phyloP scores from a whole-genome alignment of 78 protist genomes.

The Dictyostelium intermedium region DNA sequence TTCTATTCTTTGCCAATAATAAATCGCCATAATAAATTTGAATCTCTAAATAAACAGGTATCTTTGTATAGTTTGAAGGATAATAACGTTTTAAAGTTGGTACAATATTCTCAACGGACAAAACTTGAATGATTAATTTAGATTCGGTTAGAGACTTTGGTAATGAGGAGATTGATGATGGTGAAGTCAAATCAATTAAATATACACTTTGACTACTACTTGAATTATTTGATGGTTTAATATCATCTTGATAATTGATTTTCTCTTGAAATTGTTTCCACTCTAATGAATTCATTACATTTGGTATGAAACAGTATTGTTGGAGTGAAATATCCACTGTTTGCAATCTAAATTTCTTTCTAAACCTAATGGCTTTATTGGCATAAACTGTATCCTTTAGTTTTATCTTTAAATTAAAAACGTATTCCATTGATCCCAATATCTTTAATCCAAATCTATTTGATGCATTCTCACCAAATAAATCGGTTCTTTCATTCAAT shows the following conservation, averaged over 20 bases:
- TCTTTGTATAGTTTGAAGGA: background rate
- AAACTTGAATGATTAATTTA: background rate
- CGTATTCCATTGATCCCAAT: conserved; percentile 31
- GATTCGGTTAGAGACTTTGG: background rate
- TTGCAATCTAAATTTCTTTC: conserved; percentile 16
- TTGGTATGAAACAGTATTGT: background rate
- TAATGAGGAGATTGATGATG: background rate
- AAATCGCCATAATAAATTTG: conserved; percentile 35
- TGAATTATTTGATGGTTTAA: background rate
- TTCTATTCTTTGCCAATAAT: conserved; percentile 6
- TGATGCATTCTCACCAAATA: conserved; percentile 20
- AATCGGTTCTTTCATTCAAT: conserved; percentile 35
- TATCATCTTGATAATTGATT: background rate
- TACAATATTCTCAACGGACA: background rate
- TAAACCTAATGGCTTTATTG: conserved; percentile 12
- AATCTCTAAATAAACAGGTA: conserved; percentile 37
- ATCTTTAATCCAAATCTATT: conserved; percentile 15
- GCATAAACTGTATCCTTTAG: conserved; percentile 10
- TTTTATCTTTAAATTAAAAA: conserved; percentile 17
- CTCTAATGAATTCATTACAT: conserved; percentile 21
- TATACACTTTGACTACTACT: background rate
- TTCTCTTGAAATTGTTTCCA: conserved; percentile 31
- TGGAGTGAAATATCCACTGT: background rate
- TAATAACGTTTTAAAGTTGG: background rate
- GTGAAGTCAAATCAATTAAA: background rate